phyloP scores from a whole-genome alignment of 305 asterid species.

The Fraxinus baroniana region DNA sequence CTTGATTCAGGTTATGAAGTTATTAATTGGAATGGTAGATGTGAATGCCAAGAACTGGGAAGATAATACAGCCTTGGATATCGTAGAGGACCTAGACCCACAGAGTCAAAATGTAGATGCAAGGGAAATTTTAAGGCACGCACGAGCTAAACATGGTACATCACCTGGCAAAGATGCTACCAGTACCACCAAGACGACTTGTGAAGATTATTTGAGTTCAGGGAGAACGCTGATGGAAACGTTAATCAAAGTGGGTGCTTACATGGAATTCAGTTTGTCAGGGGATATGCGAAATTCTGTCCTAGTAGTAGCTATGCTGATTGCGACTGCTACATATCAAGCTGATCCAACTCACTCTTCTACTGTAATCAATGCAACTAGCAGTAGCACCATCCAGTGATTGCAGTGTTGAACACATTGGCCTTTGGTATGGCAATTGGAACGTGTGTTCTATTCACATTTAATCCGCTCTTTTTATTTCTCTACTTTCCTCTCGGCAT shows the following conservation, averaged over 20 bases:
- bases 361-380: too few relatives aligned
- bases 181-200: background rate
- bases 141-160: background rate
- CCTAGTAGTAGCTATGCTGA: conserved; percentile 19
- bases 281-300: conserved; percentile 5
- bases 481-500: background rate
- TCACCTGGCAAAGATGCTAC: background rate
- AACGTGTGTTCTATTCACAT: background rate
- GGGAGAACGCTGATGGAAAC: background rate
- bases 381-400: too few relatives aligned
- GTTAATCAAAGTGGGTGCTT: background rate
- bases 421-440: background rate
- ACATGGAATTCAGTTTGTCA: background rate
- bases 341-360: conserved; percentile 31
- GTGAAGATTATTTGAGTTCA: background rate
- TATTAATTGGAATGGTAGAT: background rate
- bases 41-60: background rate
- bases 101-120: background rate
- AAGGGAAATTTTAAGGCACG: background rate
- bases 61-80: background rate
- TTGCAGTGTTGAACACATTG: background rate
- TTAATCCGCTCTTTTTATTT: background rate
- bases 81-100: background rate
- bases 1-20: background rate
- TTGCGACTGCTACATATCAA: conserved; percentile 19